These are phyloP conservation scores for Penicillium digitatum DNA, from an alignment of 2,329 filamentous ascomycete genomes.

Conservation along the genomic window DNA sequence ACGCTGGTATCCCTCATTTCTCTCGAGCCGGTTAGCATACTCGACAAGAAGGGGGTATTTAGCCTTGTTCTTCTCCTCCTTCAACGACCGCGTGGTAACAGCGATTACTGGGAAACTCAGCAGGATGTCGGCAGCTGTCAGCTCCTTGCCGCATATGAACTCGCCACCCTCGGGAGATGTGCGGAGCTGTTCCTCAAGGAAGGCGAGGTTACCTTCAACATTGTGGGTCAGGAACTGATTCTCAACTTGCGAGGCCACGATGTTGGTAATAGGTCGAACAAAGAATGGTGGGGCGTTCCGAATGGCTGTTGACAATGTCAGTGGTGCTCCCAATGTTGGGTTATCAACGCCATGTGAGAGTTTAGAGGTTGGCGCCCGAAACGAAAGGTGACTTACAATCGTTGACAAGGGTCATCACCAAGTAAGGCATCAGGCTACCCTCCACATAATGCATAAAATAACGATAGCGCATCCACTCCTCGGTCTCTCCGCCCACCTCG, in stretches of 20 bases:
- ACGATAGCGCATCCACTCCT: constrained; percentile 58
- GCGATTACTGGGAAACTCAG: constrained; percentile 47
- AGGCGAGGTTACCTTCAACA: constrained; percentile 41
- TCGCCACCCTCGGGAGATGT: constrained; percentile 39
- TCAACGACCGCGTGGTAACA: constrained; percentile 32
- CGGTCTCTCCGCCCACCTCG: constrained; percentile 55
- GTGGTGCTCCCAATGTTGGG: not conserved
- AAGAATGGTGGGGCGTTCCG: constrained; percentile 56
- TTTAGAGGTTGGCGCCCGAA: not conserved
- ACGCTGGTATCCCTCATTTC: constrained; percentile 38
- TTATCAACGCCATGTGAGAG: not conserved
- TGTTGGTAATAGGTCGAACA: constrained; percentile 59
- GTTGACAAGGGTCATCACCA: constrained; percentile 63
- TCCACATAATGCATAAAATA: constrained; percentile 82
- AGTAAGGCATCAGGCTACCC: constrained; percentile 71
- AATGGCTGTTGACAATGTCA: constrained; percentile 12
- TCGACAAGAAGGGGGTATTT: constrained; percentile 38
- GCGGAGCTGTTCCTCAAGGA: constrained; percentile 45
- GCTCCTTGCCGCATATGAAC: constrained; percentile 43
- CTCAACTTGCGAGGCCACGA: constrained; percentile 49
- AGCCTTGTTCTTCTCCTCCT: constrained; percentile 32
- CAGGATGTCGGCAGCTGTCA: constrained; percentile 48
- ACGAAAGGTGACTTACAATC: constrained; percentile 43
- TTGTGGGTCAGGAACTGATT: constrained; percentile 40
- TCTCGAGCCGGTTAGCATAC: constrained; percentile 38